These are phyloP conservation scores for Globisporangium nodosum DNA, from an alignment of 352 stramenopile species.

Conservation along the genomic window DNA sequence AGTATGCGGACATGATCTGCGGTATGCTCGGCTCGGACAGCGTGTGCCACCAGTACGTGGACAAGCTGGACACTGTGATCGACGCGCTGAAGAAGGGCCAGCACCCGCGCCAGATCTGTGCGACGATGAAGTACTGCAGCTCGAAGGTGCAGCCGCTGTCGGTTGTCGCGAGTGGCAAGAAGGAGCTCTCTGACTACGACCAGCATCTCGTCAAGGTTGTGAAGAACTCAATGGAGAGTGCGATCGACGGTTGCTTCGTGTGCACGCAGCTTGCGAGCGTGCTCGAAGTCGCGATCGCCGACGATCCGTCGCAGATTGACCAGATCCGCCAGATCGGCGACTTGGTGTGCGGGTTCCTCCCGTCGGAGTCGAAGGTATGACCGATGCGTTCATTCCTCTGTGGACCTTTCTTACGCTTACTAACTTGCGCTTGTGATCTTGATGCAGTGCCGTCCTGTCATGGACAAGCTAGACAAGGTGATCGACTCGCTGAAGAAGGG, in stretches of 20 bases:
- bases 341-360: slow-evolving; percentile 53
- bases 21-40: slow-evolving; percentile 58
- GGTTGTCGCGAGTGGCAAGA: background rate
- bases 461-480: slow-evolving; percentile 53
- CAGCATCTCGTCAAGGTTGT: slow-evolving; percentile 25
- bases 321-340: slow-evolving; percentile 60
- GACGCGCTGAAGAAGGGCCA: slow-evolving; percentile 57
- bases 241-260: slow-evolving; percentile 54
- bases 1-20: slow-evolving; percentile 73
- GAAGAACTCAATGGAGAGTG: slow-evolving; percentile 26
- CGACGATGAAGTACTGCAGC: slow-evolving; percentile 49
- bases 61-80: slow-evolving; percentile 60
- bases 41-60: slow-evolving; percentile 61
- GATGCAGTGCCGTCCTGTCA: slow-evolving; percentile 51
- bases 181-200: slow-evolving; percentile 19
- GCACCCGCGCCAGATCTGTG: slow-evolving; percentile 61
- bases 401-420: slow-evolving; percentile 2
- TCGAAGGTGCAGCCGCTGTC: slow-evolving; percentile 1
- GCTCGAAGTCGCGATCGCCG: slow-evolving; percentile 43
- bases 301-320: slow-evolving; percentile 46
- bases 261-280: slow-evolving; percentile 60
- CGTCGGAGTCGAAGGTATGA: slow-evolving; percentile 52
- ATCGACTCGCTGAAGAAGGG: slow-evolving; percentile 64
- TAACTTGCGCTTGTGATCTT: slow-evolving; percentile 8
- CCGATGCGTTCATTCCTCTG: background rate